Evolutionary conservation across 2,329 filamentous ascomycete genomes (phyloP).

Genomic region (Penicillium italicum): DNA sequence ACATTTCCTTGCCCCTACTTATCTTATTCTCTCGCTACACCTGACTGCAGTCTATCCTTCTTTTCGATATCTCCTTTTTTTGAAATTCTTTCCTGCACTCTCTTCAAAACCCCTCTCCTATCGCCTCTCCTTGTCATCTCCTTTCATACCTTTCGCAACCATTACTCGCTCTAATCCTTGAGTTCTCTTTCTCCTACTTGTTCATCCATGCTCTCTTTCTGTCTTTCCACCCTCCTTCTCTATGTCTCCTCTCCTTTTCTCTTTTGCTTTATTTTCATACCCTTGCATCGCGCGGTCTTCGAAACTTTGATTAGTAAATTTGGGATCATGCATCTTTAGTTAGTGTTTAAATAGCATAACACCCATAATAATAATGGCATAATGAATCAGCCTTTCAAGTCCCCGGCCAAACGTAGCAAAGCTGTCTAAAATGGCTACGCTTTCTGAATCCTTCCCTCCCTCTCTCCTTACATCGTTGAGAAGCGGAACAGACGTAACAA

Average conservation of each 20-base stretch:
- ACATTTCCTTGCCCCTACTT: conserved; percentile 1
- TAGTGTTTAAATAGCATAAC: conserved; percentile 14
- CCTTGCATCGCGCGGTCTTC: conserved; percentile 23
- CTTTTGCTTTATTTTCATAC: conserved; percentile 15
- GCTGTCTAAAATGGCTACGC: too few species aligned
- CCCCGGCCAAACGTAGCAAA: too few species aligned
- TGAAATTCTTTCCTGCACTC: background rate
- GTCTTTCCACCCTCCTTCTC: background rate
- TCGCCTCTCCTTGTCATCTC: background rate
- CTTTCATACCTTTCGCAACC: background rate
- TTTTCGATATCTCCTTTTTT: background rate
- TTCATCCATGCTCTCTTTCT: background rate
- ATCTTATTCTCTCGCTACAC: background rate
- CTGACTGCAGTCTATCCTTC: background rate
- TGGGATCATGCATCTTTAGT: conserved; percentile 12
- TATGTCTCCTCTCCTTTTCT: conserved; percentile 4
- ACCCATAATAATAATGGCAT: conserved; percentile 26
- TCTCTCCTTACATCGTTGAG: too few species aligned
- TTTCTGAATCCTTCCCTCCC: too few species aligned
- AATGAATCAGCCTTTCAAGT: too few species aligned
- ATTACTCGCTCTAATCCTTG: background rate
- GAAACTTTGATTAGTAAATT: conserved; percentile 5
- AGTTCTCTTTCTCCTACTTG: background rate
- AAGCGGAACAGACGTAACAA: background rate
- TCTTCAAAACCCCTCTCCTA: background rate